Conservation (phyloP, 2,329 filamentous ascomycete genomes). For the Colletotrichum costaricense region DNA sequence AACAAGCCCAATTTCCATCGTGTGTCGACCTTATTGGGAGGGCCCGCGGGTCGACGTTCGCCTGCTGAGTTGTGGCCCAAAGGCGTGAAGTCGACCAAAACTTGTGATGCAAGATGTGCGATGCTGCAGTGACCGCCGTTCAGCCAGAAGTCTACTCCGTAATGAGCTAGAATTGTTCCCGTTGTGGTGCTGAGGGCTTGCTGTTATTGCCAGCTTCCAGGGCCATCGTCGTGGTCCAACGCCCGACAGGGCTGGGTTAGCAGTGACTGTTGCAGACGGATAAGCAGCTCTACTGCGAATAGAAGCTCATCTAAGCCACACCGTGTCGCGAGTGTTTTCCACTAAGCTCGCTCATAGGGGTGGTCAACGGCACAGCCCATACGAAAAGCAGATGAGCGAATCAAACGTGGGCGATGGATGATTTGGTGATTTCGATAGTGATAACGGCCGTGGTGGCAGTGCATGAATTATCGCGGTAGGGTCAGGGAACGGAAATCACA, state of each 20-base stretch:
- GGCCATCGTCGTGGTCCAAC: neutral
- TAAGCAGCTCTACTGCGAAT: neutral
- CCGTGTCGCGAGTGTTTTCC: neutral
- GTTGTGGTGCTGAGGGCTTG: neutral
- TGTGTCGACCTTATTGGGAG: constrained; percentile 5
- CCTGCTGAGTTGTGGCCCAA: neutral
- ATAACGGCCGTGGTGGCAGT: constrained; percentile 28
- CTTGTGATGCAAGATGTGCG: neutral
- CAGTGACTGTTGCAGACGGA: neutral
- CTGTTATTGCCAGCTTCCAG: neutral
- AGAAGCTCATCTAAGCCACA: neutral
- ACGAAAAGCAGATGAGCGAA: neutral
- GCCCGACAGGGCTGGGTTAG: neutral
- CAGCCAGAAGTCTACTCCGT: neutral
- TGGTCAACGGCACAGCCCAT: constrained; percentile 17
- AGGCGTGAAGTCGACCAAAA: constrained; percentile 1
- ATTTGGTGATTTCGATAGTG: constrained; percentile 14
- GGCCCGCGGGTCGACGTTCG: neutral
- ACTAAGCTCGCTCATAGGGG: neutral
- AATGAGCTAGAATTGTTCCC: neutral
- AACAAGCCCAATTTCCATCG: constrained; percentile 20
- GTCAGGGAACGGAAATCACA: constrained; percentile 26
- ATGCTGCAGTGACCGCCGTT: neutral
- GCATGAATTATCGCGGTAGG: constrained; percentile 27
- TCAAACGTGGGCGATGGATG: constrained; percentile 5